These are phyloP conservation scores for Croton setiger DNA, from an alignment of 441 rosid species.

Conservation along the genomic window DNA sequence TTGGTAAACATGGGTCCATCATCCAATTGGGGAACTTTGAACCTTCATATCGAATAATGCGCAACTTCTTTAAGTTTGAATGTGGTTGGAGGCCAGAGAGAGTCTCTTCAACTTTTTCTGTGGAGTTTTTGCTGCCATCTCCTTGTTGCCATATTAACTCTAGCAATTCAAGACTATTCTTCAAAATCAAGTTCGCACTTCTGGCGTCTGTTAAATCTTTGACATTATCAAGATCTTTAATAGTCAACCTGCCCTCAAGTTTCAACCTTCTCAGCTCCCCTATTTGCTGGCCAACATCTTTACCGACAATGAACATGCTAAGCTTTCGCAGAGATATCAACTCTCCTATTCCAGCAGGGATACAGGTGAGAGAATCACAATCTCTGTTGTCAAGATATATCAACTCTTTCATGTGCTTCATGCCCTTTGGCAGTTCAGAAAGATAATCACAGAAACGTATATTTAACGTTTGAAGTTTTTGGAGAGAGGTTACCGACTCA, in stretches of 20 bases:
- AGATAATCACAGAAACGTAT: background rate
- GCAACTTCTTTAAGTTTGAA: conserved; percentile 11
- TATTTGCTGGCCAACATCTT: conserved; percentile 9
- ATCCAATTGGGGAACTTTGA: conserved; percentile 18
- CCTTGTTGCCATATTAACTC: background rate
- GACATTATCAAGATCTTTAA: conserved; percentile 13
- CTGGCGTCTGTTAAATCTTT: conserved; percentile 12
- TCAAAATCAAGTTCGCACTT: conserved; percentile 15
- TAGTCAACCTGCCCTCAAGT: conserved; percentile 9
- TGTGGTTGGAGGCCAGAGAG: conserved; percentile 21
- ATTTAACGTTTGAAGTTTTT: conserved; percentile 3
- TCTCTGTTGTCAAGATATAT: background rate
- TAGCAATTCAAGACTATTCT: conserved; percentile 9
- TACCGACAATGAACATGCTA: conserved; percentile 18
- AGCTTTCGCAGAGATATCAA: conserved; percentile 17
- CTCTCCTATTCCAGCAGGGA: conserved; percentile 11
- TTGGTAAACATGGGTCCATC: conserved; percentile 15
- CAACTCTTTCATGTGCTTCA: conserved; percentile 17
- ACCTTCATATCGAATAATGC: conserved; percentile 1
- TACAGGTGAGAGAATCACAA: conserved; percentile 1
- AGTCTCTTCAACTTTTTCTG: conserved; percentile 12
- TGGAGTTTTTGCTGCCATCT: background rate
- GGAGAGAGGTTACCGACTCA: conserved; percentile 9
- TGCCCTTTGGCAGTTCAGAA: conserved; percentile 7
- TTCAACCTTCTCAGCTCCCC: conserved; percentile 16